Evolutionary conservation across 164 flowering plant species (phyloP).

Genomic region (Buxus sempervirens): DNA sequence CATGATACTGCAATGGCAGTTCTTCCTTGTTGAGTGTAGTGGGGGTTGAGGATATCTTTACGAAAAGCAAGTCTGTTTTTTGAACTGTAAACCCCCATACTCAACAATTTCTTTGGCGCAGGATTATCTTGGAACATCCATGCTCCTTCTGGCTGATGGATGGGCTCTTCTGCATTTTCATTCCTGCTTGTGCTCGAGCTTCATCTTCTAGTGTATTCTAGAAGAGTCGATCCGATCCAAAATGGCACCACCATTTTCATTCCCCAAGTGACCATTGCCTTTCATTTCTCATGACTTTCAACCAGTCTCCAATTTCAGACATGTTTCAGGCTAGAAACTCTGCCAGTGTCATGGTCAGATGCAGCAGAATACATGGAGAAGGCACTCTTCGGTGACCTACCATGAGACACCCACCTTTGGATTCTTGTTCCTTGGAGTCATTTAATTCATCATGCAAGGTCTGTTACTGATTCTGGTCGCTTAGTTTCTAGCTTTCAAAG

Average conservation of each 20-base stretch:
- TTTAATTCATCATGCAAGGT: slow-evolving; percentile 75
- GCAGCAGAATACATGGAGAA: slow-evolving; percentile 62
- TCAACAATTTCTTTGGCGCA: slow-evolving; percentile 81
- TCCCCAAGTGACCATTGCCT: slow-evolving; percentile 50
- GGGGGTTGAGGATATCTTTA: slow-evolving; percentile 22
- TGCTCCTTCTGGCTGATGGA: slow-evolving; percentile 56
- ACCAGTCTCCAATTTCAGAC: slow-evolving; percentile 45
- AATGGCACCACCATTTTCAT: slow-evolving; percentile 57
- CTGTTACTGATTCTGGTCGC: slow-evolving; percentile 70
- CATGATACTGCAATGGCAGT: slow-evolving; percentile 14
- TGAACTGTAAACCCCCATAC: slow-evolving; percentile 57
- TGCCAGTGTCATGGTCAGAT: slow-evolving; percentile 40
- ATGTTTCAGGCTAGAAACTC: slow-evolving; percentile 45
- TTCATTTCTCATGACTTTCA: slow-evolving; percentile 56
- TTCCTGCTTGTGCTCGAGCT: slow-evolving; percentile 57
- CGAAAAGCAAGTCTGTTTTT: slow-evolving; percentile 28
- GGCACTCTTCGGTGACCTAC: slow-evolving; percentile 54
- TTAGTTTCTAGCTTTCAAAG: slow-evolving; percentile 53
- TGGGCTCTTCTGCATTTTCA: slow-evolving; percentile 57
- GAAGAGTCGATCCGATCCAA: slow-evolving; percentile 65
- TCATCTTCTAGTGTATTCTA: slow-evolving; percentile 53
- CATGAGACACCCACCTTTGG: slow-evolving; percentile 78
- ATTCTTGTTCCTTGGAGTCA: slow-evolving; percentile 80
- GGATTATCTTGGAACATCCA: slow-evolving; percentile 74
- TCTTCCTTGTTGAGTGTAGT: slow-evolving; percentile 18